Base-by-base conservation (phyloP, 2,329 filamentous ascomycete genomes). In the Pseudogymnoascus sp. region DNA sequence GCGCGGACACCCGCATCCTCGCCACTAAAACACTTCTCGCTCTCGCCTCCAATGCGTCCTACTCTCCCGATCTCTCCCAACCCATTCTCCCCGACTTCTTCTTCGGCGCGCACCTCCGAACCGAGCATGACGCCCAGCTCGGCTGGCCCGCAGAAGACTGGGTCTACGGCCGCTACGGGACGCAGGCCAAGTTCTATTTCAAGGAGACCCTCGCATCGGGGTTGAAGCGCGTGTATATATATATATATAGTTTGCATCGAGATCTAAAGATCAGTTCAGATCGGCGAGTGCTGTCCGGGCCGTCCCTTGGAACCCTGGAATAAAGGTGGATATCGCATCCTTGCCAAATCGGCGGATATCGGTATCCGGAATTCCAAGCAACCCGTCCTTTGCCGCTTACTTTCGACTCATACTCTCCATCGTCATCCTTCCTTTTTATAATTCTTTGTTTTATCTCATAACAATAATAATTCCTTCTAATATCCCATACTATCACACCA, bases 51-150 rank as follows among this genome's bases (percentile, higher is more conserved):
- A 57, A 34, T 21, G 51, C 28, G 37, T 62, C 54, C 14, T 61
- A 64, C 7, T n/a, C 61, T 3, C 3, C 61, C 2, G 39, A 67
- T 28, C 19, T 68, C 8, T 57, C 51, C 1, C 36, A 66, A 10
- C 51, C 66, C 7, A 63, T 64, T 34, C 25, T 67, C 41, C 31
- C 63, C 45, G 5, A 65, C 31, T 54, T 60, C 5, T 70, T 69
- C 36, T 68, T 72, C 13, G 70, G 68, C 1, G 68, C 61, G 14
- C 68, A 73, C 68, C 62, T 73, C 8, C 64, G 70, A 8, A 70
- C 69, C 7, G 70, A 73, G 43, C 66, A 65, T 36, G 71, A 72
- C 16, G 66, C 70, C 0, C 19, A 60, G 11, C 43, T 69, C 60
- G 67, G 28, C 0, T 72, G 68, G 71, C 60, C 67, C 2, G 63